Conservation (phyloP, 2,329 filamentous ascomycete species). For the Parasarocladium wereldwijsianum region DNA sequence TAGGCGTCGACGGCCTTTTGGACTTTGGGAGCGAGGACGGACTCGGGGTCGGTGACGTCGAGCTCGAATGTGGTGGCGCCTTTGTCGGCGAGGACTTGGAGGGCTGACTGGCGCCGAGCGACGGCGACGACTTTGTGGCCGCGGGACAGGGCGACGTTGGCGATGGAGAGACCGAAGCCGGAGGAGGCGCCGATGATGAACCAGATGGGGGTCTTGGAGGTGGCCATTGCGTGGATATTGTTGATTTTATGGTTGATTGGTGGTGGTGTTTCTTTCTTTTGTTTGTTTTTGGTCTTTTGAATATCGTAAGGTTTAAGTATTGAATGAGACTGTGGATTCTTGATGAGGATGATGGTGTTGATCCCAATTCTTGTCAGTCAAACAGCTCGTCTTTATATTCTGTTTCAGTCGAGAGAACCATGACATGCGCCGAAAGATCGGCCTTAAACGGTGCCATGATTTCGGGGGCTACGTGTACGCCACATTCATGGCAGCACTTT, state of each 20-base stretch:
- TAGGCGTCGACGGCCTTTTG: slow-evolving; percentile 15
- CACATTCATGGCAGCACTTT: no score
- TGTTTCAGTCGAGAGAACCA: no score
- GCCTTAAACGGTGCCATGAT: no score
- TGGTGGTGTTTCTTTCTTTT: no score
- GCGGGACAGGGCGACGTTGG: slow-evolving; percentile 24
- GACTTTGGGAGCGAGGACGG: slow-evolving; percentile 20
- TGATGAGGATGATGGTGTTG: no score
- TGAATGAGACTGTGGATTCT: no score
- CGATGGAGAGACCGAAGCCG: slow-evolving; percentile 33
- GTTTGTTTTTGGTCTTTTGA: no score
- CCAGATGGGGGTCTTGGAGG: slow-evolving; percentile 24
- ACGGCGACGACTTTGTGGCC: slow-evolving; percentile 37
- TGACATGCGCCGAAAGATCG: no score
- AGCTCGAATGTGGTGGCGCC: slow-evolving; percentile 29
- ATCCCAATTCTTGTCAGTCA: no score
- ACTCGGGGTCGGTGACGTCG: slow-evolving; percentile 28
- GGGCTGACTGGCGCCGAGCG: slow-evolving; percentile 23
- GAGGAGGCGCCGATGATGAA: slow-evolving; percentile 37
- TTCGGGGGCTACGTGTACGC: no score
- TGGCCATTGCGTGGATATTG: slow-evolving; percentile 5
- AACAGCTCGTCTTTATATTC: no score
- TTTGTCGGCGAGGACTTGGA: slow-evolving; percentile 24
- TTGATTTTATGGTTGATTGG: background rate
- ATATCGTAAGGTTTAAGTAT: no score